These are phyloP conservation scores for Trichophyton rubrum DNA, from an alignment of 2,329 filamentous ascomycete genomes.

Conservation along the genomic window DNA sequence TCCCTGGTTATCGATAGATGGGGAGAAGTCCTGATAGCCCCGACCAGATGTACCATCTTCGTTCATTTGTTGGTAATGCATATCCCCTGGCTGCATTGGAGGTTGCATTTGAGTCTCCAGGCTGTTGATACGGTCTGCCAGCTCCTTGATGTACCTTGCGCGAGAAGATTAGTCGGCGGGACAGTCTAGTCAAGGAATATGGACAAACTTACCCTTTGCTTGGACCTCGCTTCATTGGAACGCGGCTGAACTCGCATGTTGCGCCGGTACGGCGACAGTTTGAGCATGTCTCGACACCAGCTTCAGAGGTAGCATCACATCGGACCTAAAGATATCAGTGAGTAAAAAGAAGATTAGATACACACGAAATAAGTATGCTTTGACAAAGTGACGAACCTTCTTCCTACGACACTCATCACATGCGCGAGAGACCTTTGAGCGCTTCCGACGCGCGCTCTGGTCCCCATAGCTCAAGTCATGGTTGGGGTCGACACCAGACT, in stretches of 20 bases:
- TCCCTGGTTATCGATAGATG: conserved; percentile 34
- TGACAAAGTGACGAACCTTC: conserved; percentile 40
- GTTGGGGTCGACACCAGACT: conserved; percentile 34
- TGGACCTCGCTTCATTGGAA: conserved; percentile 77
- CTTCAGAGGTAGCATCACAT: conserved; percentile 69
- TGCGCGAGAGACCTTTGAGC: conserved; percentile 75
- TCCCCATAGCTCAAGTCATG: conserved; percentile 43
- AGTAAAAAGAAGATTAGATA: background rate
- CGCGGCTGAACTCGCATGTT: conserved; percentile 71
- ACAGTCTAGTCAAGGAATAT: conserved; percentile 3
- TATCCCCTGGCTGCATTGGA: conserved; percentile 18
- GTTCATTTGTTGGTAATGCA: conserved; percentile 33
- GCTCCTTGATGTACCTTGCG: conserved; percentile 72
- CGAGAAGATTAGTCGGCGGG: conserved; percentile 1
- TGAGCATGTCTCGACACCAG: conserved; percentile 60
- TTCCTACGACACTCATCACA: conserved; percentile 84
- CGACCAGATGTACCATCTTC: conserved; percentile 26
- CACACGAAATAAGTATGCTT: conserved; percentile 6
- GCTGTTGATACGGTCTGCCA: conserved; percentile 70
- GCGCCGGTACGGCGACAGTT: conserved; percentile 67
- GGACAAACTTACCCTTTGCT: conserved; percentile 58
- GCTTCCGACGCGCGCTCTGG: conserved; percentile 56
- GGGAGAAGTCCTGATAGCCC: conserved; percentile 42
- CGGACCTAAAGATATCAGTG: conserved; percentile 45
- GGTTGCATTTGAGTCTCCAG: conserved; percentile 63